Evolutionary conservation across 73 alveolate genomes (phyloP), one percentile per base, ranked within the genome.

Genomic region (Urostyla sp.): DNA sequence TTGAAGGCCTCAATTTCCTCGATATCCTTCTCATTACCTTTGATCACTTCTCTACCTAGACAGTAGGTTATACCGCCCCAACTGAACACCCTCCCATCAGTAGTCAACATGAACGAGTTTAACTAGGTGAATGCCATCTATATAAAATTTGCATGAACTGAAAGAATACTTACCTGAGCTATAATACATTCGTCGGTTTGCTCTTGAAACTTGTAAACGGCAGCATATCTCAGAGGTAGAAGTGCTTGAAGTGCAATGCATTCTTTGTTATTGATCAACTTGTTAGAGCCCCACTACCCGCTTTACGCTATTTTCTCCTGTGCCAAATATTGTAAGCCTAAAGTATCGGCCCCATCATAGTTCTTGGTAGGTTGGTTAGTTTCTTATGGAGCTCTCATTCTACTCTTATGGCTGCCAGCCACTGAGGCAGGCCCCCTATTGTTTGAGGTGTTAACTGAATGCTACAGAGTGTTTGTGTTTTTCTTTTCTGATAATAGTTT

Each of bases 51-150:
- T 37, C 77, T 59, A 15, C 95, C 95, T 0, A 87, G 56, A 30
- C 91, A 80, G 31, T 52, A 38, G 0, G 95, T 72, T 34, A 63
- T 72, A 0, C 89, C 90, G 0, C 95, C 95, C 91, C 91, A 87
- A 26, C 85, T 49, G 66, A 80, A 87, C 32, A 87, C 55, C 28
- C 83, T 55, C 11, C 88, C 88, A 30, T 84, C 92, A 10, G 92
- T 66, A 26, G 84, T 74, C 24, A 84, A 72, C 30, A 84, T 31
- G 58, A 84, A 73, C 18, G 84, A 27, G 57, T 84, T 84, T 7
- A 58, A 51, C 27, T 72, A 38, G 7, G 88, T 84, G 59, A 84
- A 84, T 16, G 79, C 76, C 1, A 84, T 23, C 66, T 83, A 53
- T 15, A n/a, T n/a, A n/a, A n/a, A n/a, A n/a, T n/a, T n/a, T n/a